phyloP scores from a whole-genome alignment of 2,329 filamentous ascomycete genomes.

The Pyrenophora graminea region DNA sequence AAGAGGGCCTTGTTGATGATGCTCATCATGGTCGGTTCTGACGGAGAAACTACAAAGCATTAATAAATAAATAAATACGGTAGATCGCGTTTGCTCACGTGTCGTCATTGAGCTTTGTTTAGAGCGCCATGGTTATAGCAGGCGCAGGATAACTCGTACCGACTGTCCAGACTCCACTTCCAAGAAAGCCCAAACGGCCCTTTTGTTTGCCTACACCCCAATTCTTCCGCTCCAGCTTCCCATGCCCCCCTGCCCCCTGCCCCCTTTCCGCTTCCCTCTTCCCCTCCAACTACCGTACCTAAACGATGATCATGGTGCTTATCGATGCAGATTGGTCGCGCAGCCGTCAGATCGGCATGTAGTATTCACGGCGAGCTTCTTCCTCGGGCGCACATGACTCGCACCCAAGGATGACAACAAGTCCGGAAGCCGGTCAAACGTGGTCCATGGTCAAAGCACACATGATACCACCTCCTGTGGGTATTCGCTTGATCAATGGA shows the following conservation, averaged over 20 bases:
- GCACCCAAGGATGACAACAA: background rate
- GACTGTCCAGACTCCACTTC: background rate
- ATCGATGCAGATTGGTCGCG: background rate
- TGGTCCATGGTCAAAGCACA: background rate
- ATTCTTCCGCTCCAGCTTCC: background rate
- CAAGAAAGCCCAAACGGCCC: background rate
- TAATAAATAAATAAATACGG: too few relatives aligned
- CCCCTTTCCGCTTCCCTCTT: background rate
- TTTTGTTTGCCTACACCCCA: background rate
- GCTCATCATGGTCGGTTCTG: too few relatives aligned
- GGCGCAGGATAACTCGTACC: too few relatives aligned
- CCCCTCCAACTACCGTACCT: background rate
- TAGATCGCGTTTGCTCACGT: too few relatives aligned
- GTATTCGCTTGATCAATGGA: slow-evolving; percentile 3
- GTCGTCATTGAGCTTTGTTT: too few relatives aligned
- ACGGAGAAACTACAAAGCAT: too few relatives aligned
- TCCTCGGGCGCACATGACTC: background rate
- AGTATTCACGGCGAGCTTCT: background rate
- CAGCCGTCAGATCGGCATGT: slow-evolving; percentile 2
- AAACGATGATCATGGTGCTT: background rate
- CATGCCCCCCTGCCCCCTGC: background rate
- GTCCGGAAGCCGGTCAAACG: background rate
- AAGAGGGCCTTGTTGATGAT: too few relatives aligned
- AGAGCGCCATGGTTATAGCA: too few relatives aligned
- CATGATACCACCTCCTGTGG: background rate